Percentiles rank a stretch among this genome's conserved stretches.
These are phyloP conservation scores for Taphrina confusa DNA, from an alignment of 1,139 yeast genomes.

Conservation along the genomic window DNA sequence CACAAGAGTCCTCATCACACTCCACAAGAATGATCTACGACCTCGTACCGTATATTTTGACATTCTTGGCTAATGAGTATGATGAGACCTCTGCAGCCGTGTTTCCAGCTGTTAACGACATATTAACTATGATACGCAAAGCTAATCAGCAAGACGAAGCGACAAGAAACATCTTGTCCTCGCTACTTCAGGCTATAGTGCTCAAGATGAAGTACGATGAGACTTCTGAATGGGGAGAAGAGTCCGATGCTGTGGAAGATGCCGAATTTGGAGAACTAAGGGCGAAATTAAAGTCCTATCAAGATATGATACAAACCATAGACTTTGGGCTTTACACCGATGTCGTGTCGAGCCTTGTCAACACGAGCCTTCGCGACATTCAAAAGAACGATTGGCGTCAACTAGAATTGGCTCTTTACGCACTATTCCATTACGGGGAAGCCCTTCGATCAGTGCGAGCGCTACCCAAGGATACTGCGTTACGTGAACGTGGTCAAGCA, in stretches of 20 bases:
- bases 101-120: slow-evolving; percentile 75
- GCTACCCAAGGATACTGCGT: slow-evolving; percentile 31
- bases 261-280: slow-evolving; percentile 81
- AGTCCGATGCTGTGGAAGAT: slow-evolving; percentile 58
- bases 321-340: slow-evolving; percentile 72
- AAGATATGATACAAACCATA: slow-evolving; percentile 78
- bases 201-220: slow-evolving; percentile 77
- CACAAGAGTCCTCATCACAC: slow-evolving; percentile 46
- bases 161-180: slow-evolving; percentile 56
- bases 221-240: slow-evolving; percentile 65
- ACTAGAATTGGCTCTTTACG: slow-evolving; percentile 82
- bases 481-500: slow-evolving; percentile 21
- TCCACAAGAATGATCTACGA: slow-evolving; percentile 57
- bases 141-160: slow-evolving; percentile 44
- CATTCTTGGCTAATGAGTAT: slow-evolving; percentile 73
- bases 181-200: slow-evolving; percentile 68
- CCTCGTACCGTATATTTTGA: slow-evolving; percentile 71
- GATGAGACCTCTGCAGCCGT: slow-evolving; percentile 86
- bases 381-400: slow-evolving; percentile 64
- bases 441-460: slow-evolving; percentile 54
- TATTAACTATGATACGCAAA: slow-evolving; percentile 69
- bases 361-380: slow-evolving; percentile 52
- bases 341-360: slow-evolving; percentile 66
- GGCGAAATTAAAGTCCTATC: slow-evolving; percentile 69
- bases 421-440: slow-evolving; percentile 76